Percentiles rank a stretch among this genome's conserved stretches.
Evolutionary conservation across 352 stramenopile genomes (phyloP).

Genomic region (Phytopythium mirpurense): DNA sequence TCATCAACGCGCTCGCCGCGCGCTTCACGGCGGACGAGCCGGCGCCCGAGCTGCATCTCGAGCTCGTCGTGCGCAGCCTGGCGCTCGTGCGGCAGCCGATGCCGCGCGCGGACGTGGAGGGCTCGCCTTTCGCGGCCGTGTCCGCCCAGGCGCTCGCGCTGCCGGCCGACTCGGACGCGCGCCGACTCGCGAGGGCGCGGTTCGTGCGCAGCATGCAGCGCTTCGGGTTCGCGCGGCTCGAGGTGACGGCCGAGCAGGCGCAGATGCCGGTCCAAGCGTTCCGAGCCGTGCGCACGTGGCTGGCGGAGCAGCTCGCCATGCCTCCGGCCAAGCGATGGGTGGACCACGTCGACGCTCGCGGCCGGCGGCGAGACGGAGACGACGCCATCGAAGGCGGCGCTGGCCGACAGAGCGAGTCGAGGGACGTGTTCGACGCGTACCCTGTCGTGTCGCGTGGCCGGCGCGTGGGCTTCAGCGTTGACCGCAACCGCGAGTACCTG

Average conservation of each 20-base stretch:
- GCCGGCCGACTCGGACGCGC: conserved; percentile 31
- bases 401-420: neutral
- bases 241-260: conserved; percentile 59
- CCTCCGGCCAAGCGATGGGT: conserved; percentile 52
- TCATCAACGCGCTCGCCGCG: conserved; percentile 69
- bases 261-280: conserved; percentile 54
- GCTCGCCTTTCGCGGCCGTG: conserved; percentile 72
- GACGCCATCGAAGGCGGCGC: conserved; percentile 8
- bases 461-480: conserved; percentile 65
- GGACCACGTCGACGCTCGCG: conserved; percentile 56
- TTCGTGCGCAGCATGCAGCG: conserved; percentile 71
- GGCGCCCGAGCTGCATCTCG: conserved; percentile 56
- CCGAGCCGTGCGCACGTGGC: conserved; percentile 51
- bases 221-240: conserved; percentile 66
- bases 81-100: conserved; percentile 46
- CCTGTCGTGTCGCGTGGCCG: conserved; percentile 55
- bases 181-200: conserved; percentile 42
- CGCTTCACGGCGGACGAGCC: conserved; percentile 25
- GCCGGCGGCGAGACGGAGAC: neutral
- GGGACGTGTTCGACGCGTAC: conserved; percentile 9
- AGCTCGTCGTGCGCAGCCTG: conserved; percentile 62
- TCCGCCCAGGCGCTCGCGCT: conserved; percentile 29
- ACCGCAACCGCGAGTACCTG: conserved; percentile 76
- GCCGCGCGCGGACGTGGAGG: conserved; percentile 29
- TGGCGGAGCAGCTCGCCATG: conserved; percentile 43